phyloP scores from a whole-genome alignment of 2,329 filamentous ascomycete genomes.

The Chrysoporthe puriensis region DNA sequence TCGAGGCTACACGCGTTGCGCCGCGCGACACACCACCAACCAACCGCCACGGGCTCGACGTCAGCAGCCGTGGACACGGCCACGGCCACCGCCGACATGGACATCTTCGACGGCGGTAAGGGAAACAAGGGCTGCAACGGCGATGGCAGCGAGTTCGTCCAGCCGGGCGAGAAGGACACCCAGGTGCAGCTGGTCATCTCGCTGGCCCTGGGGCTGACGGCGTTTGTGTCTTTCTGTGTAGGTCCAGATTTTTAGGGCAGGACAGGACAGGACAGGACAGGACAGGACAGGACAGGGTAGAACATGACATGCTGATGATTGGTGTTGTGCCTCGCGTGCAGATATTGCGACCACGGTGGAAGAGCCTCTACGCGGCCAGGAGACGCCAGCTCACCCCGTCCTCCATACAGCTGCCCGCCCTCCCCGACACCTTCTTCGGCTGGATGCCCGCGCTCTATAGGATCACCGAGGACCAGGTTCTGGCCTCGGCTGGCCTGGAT shows the following conservation, averaged over 20 bases:
- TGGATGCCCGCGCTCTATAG: conserved; percentile 88
- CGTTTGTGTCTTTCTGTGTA: conserved; percentile 79
- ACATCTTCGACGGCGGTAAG: conserved; percentile 21
- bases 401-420: conserved; percentile 65
- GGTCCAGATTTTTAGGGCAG: conserved; percentile 34
- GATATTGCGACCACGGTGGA: conserved; percentile 90
- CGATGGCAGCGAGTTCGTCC: conserved; percentile 35
- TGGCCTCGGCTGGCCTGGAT: conserved; percentile 89
- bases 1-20: not conserved
- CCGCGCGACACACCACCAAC: not conserved
- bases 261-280: no score
- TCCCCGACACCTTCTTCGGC: conserved; percentile 85
- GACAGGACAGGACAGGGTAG: no score
- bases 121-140: conserved; percentile 28
- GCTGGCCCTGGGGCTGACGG: conserved; percentile 67
- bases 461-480: conserved; percentile 86
- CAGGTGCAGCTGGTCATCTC: conserved; percentile 75
- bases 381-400: conserved; percentile 70
- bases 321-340: conserved; percentile 40
- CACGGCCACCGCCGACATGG: not conserved
- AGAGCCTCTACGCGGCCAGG: conserved; percentile 84
- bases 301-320: conserved; percentile 3
- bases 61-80: conserved; percentile 3
- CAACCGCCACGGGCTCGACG: not conserved
- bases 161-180: conserved; percentile 50